A percentile compares a stretch with the other conserved stretches of the same genome.
Conservation (phyloP, 164 flowering plant species). For the Protea cynaroides region DNA sequence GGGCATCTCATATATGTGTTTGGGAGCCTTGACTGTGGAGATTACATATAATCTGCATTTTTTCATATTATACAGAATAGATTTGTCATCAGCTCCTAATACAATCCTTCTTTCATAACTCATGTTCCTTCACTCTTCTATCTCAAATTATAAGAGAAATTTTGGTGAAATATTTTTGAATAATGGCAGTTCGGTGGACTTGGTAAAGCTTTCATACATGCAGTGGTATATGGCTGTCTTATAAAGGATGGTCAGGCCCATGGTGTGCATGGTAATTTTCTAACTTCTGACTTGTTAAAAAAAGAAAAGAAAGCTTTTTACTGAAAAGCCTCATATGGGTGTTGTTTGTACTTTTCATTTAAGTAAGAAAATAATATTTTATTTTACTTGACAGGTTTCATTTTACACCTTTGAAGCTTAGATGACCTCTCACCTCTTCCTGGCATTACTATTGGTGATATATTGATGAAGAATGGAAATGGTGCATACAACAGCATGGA, state of each 20-base stretch:
- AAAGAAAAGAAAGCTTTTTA: too few species aligned
- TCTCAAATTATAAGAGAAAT: neutral
- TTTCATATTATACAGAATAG: neutral
- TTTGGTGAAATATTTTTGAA: slow-evolving; percentile 7
- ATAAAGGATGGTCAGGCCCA: too few species aligned
- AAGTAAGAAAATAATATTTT: neutral
- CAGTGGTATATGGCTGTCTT: too few species aligned
- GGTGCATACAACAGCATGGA: slow-evolving; percentile 96
- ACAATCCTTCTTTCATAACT: neutral
- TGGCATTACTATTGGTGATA: slow-evolving; percentile 90
- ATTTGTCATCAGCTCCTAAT: too few species aligned
- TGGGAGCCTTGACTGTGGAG: too few species aligned
- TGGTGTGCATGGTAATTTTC: slow-evolving; percentile 61
- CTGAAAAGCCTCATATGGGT: neutral
- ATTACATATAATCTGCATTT: too few species aligned
- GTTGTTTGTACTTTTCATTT: neutral
- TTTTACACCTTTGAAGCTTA: slow-evolving; percentile 87
- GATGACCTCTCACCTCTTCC: slow-evolving; percentile 91
- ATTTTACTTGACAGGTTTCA: slow-evolving; percentile 51
- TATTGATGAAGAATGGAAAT: slow-evolving; percentile 96
- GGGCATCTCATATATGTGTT: too few species aligned
- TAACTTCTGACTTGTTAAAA: too few species aligned
- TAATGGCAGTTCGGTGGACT: slow-evolving; percentile 99
- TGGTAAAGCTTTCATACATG: too few species aligned
- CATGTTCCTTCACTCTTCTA: neutral